Base-by-base conservation (phyloP, 352 stramenopile species). In the Phytophthora fragariae region DNA sequence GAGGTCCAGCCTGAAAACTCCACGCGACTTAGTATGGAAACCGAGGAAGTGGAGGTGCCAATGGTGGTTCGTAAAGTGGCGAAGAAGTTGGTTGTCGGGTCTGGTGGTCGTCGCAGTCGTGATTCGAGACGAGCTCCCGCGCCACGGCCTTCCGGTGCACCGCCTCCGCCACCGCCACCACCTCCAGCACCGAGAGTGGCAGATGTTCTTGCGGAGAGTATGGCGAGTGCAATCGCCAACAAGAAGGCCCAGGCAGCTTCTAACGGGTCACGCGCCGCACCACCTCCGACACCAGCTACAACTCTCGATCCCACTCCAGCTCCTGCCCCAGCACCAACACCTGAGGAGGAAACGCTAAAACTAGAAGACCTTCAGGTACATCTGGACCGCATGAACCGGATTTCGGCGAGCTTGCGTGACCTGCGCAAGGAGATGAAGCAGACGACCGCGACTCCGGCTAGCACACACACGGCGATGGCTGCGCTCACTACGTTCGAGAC, bases 371-470 rank as follows among this genome's bases (percentile, higher is more conserved):
- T 93, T 47, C 86, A 93, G 62, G 72, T 92, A 12, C 86, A 93
- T 79, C 52, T 93, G 17, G 84, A 93, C 58, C 85, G 83, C 37
- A 93, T 93, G 86, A 91, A 88, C 50, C 75, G 84, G 69, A 92
- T 93, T 55, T 91, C 86, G 19, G 76, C 83, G 44, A 92, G 65
- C 60, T 64, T 93, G 37, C 75, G 72, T 41, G 71, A 70, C 17
- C 72, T 91, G 60, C 80, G 85, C 37, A 74, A 82, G 8, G 78
- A 73, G 55, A 87, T 90, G 67, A 74, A 72, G 21, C 71, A 80
- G 50, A 86, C 85, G 31, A 83, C 76, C 14, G 49, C 75, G 5
- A 50, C 75, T 9, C 79, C 83, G n/a, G 62, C 70, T 21, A 77
- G 72, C 49, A 86, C 72, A 5, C 76, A 90, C 33, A 75, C 76